Conservation (phyloP, 495 filamentous ascomycete genomes). For the Talaromyces ruber region DNA sequence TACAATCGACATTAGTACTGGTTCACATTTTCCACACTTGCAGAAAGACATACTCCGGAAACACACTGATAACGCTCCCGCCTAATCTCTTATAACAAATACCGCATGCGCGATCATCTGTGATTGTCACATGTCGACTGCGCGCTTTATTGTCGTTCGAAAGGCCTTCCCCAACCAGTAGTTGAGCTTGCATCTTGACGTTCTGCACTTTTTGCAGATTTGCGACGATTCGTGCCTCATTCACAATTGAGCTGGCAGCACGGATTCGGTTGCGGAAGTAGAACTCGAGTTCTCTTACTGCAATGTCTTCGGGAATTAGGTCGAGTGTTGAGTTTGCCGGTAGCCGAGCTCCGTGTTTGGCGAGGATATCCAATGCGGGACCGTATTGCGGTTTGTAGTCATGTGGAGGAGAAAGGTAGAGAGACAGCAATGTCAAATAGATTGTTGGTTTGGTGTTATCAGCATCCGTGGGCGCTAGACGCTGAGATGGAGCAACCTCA, state of each 20-base stretch:
- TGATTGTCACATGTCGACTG: constrained; percentile 68
- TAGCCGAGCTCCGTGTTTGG: constrained; percentile 83
- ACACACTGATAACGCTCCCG: constrained; percentile 73
- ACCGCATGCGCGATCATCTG: constrained; percentile 80
- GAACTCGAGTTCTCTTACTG: constrained; percentile 70
- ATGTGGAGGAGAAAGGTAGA: constrained; percentile 79
- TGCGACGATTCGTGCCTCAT: constrained; percentile 67
- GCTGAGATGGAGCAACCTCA: constrained; percentile 24
- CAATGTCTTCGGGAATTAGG: constrained; percentile 72
- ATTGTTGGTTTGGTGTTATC: constrained; percentile 61
- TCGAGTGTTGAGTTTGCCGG: constrained; percentile 77
- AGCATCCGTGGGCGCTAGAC: constrained; percentile 34
- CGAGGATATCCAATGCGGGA: constrained; percentile 79
- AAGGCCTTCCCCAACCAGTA: constrained; percentile 57
- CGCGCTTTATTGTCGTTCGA: constrained; percentile 42
- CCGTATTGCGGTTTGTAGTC: constrained; percentile 64
- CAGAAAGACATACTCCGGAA: constrained; percentile 48
- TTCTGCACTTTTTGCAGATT: constrained; percentile 65
- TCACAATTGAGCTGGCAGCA: constrained; percentile 70
- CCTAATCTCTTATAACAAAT: constrained; percentile 91
- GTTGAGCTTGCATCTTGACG: constrained; percentile 58
- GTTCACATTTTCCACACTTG: background rate
- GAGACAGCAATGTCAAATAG: constrained; percentile 80
- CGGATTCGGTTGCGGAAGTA: constrained; percentile 92
- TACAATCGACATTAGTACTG: constrained; percentile 10